A percentile compares a stretch with the other conserved stretches of the same genome.
These are phyloP conservation scores for Pichia sp. DNA, from an alignment of 1,139 yeast species.

Conservation along the genomic window DNA sequence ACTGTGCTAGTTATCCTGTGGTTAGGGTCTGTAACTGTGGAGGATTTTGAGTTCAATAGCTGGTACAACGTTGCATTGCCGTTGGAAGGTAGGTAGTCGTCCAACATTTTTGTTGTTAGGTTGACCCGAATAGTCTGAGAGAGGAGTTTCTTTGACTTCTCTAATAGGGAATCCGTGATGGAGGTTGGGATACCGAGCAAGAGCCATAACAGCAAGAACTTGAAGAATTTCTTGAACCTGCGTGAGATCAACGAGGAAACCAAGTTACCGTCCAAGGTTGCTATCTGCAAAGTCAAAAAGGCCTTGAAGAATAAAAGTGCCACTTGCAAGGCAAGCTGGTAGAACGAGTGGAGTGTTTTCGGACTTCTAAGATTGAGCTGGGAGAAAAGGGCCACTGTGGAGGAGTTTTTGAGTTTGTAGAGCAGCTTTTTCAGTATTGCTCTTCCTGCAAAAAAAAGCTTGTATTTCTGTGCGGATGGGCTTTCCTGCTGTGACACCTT, in stretches of 20 bases:
- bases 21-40: constrained; percentile 63
- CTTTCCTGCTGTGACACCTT: too few species aligned
- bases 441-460: not conserved
- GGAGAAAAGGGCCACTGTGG: constrained; percentile 20
- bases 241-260: constrained; percentile 81
- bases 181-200: constrained; percentile 84
- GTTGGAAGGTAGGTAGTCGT: constrained; percentile 62
- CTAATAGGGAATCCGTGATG: constrained; percentile 66
- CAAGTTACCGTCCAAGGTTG: constrained; percentile 78
- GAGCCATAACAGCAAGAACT: constrained; percentile 74
- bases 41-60: constrained; percentile 23
- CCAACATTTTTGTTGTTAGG: constrained; percentile 60
- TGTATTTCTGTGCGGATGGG: not conserved
- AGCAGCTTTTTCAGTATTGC: not conserved
- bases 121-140: constrained; percentile 63
- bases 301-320: constrained; percentile 65
- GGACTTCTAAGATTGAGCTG: constrained; percentile 19
- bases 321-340: constrained; percentile 43
- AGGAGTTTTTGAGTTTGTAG: constrained; percentile 16
- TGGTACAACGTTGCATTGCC: constrained; percentile 36
- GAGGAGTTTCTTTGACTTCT: constrained; percentile 66
- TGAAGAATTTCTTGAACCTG: constrained; percentile 58
- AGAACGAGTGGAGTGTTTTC: constrained; percentile 22
- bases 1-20: constrained; percentile 80
- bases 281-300: constrained; percentile 72